Evolutionary conservation across 768 basidiomycete genomes (phyloP), one percentile per base, ranked within the genome.

Genomic region (Nidularia pulvinata): DNA sequence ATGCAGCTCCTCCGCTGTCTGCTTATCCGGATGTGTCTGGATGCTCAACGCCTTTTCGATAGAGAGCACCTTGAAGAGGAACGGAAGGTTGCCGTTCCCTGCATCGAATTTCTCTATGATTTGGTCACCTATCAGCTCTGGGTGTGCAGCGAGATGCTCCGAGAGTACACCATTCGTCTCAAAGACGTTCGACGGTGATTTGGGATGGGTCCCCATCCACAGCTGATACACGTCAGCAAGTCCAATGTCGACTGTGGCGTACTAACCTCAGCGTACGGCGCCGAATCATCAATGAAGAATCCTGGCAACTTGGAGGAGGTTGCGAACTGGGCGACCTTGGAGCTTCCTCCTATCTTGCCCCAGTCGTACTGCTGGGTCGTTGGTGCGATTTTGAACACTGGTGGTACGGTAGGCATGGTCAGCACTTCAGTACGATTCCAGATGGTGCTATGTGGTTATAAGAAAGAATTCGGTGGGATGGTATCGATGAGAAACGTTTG

Each of bases 121-220:
- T 22, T 67, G 65, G 7, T 72, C 61, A 14, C 91, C 90, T 43
- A 98, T 83, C 53, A 95, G 80, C 47, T 79, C 72, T 30, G 88
- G 86, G 66, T 91, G 76, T 4, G 76, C 70, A 16, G 81, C 74
- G 56, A 99, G 79, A 64, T 91, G 70, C 16, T 83, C 73, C 3
- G 79, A 83, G 56, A 84, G 84, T 19, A 69, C 63, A 57, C 69
- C 68, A 33, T 71, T 70, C 7, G 73, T 65, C 3, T 63, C 64
- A 10, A 63, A 50, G 7, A 81, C 68, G 33, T 50, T 65, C 1
- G 81, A 81, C 14, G 83, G 80, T 13, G 81, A 79, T 9, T 75
- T 90, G 2, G 91, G 81, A 61, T 98, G 97, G 0, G 97, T 98
- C 7, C 97, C 97, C 96, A 98, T 98, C 97, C 97, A 99, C 44